Evolutionary conservation across 2,329 filamentous ascomycete genomes (phyloP).

Genomic region (Aspergillus pseudoglaucus): DNA sequence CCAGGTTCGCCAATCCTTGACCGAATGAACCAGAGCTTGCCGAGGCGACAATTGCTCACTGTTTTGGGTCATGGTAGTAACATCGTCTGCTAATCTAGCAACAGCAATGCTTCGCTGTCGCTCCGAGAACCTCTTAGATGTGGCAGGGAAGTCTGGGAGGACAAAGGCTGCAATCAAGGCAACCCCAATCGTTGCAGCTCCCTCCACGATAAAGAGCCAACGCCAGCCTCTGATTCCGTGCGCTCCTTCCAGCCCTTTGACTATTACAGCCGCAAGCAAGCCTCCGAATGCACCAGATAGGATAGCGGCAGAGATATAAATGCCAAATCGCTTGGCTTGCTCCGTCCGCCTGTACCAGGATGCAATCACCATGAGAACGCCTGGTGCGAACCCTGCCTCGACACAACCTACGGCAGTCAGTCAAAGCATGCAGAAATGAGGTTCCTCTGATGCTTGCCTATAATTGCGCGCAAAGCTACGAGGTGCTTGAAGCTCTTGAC

Average conservation of each 20-base stretch:
- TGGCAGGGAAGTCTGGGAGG: constrained; percentile 46
- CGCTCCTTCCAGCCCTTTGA: constrained; percentile 40
- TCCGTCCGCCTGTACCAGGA: constrained; percentile 56
- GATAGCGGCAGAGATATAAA: constrained; percentile 55
- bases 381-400: constrained; percentile 20
- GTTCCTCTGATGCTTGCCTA: not conserved
- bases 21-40: constrained; percentile 12
- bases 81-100: constrained; percentile 15
- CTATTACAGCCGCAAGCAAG: constrained; percentile 45
- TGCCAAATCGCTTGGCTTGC: constrained; percentile 50
- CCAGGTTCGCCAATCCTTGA: constrained; percentile 32
- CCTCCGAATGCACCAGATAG: constrained; percentile 51
- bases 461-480: constrained; percentile 35
- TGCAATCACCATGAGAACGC: constrained; percentile 38
- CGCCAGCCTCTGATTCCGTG: constrained; percentile 45
- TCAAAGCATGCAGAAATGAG: not conserved
- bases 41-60: constrained; percentile 9
- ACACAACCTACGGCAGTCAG: constrained; percentile 11
- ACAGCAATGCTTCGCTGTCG: constrained; percentile 18
- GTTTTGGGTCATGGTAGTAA: constrained; percentile 12
- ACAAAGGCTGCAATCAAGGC: constrained; percentile 41
- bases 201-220: constrained; percentile 47
- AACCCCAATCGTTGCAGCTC: constrained; percentile 40
- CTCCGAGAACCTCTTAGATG: constrained; percentile 36
- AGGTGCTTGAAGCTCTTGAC: constrained; percentile 45